phyloP scores from a whole-genome alignment of 2,329 filamentous ascomycete genomes.

The Penicillium oxalicum region DNA sequence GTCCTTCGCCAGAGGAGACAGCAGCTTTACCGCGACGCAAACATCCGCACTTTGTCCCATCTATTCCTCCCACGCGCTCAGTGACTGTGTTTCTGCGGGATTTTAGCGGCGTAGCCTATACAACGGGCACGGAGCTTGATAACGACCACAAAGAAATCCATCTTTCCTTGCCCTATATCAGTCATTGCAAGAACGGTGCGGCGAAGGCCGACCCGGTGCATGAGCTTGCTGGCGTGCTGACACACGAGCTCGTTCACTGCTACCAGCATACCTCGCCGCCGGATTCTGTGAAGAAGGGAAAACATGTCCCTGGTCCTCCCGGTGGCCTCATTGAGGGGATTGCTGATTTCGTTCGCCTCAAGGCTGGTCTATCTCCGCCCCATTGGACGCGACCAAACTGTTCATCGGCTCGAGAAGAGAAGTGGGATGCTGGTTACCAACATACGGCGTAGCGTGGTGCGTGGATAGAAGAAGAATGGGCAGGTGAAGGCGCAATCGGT shows the following conservation, averaged over 20 bases:
- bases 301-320: constrained; percentile 39
- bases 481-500: constrained; percentile 61
- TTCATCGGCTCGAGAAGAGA: constrained; percentile 45
- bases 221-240: constrained; percentile 77
- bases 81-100: constrained; percentile 75
- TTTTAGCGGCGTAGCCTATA: constrained; percentile 85
- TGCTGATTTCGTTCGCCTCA: constrained; percentile 84
- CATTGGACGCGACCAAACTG: constrained; percentile 64
- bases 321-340: constrained; percentile 84
- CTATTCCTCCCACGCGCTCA: constrained; percentile 64
- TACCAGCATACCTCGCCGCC: constrained; percentile 70
- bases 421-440: constrained; percentile 90
- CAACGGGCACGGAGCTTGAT: constrained; percentile 72
- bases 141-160: constrained; percentile 89
- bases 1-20: neutral
- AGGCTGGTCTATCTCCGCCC: constrained; percentile 64
- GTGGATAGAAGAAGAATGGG: constrained; percentile 71
- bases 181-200: constrained; percentile 17
- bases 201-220: constrained; percentile 27
- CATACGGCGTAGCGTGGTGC: constrained; percentile 86
- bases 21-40: constrained; percentile 10
- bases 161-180: constrained; percentile 71
- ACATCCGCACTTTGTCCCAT: constrained; percentile 24
- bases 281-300: constrained; percentile 29
- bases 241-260: constrained; percentile 92